phyloP scores from a whole-genome alignment of 1,284 basidiomycete species.

The Ganoderma meredithae region DNA sequence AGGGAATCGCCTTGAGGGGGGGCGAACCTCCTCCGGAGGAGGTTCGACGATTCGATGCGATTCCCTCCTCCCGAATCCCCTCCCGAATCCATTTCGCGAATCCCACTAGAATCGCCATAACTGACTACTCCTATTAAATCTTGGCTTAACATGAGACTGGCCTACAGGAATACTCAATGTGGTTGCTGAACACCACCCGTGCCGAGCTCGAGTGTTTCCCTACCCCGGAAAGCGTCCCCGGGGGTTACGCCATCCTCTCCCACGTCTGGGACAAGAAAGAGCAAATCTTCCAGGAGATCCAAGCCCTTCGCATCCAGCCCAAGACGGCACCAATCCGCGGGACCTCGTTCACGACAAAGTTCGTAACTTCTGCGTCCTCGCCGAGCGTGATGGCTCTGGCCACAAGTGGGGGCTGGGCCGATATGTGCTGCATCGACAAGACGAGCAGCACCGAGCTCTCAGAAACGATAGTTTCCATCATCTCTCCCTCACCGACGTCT shows the following conservation, averaged over 20 bases:
- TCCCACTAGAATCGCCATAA: no score
- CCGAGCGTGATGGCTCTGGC: not conserved
- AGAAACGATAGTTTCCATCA: not conserved
- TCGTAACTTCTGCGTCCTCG: not conserved
- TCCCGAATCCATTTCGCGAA: no score
- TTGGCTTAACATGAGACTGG: not conserved
- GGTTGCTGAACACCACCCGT: not conserved
- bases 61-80: no score
- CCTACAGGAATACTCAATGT: not conserved
- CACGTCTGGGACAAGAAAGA: conserved; percentile 1
- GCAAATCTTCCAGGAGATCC: not conserved
- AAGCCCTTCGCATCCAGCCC: not conserved
- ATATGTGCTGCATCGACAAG: conserved; percentile 12
- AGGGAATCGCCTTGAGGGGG: no score
- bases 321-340: not conserved
- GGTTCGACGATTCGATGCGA: no score
- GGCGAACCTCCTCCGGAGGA: no score
- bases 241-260: conserved; percentile 7
- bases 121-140: no score
- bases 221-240: not conserved
- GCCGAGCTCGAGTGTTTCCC: not conserved
- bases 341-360: not conserved
- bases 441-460: conserved; percentile 8
- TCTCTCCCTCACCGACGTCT: not conserved
- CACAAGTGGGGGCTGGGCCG: conserved; percentile 2